phyloP scores from a whole-genome alignment of 495 filamentous ascomycete genomes.

The Aspergillus steynii region DNA sequence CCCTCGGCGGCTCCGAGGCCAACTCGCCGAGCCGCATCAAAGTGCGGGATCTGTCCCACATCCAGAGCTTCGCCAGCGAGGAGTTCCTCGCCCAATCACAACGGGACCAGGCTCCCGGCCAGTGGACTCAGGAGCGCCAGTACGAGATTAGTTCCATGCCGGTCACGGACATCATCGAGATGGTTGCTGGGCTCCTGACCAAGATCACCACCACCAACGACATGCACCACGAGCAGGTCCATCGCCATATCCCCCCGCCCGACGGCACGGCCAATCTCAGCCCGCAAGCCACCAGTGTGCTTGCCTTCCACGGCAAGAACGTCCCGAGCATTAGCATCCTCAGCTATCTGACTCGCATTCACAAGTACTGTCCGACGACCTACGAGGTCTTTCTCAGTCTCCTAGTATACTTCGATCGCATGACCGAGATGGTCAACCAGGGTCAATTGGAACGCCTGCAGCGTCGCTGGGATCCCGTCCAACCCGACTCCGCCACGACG shows the following conservation, averaged over 20 bases:
- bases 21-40: slow-evolving; percentile 75
- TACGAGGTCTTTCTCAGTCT: slow-evolving; percentile 97
- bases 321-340: slow-evolving; percentile 95
- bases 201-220: slow-evolving; percentile 99
- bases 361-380: slow-evolving; percentile 98
- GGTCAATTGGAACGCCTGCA: slow-evolving; percentile 53
- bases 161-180: slow-evolving; percentile 96
- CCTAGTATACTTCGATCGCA: slow-evolving; percentile 96
- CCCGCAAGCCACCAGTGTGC: slow-evolving; percentile 81
- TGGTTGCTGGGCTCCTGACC: slow-evolving; percentile 97
- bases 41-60: slow-evolving; percentile 82
- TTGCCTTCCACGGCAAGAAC: slow-evolving; percentile 99
- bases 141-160: slow-evolving; percentile 99
- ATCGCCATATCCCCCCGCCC: slow-evolving; percentile 66
- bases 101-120: slow-evolving; percentile 46
- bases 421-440: slow-evolving; percentile 95
- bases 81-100: slow-evolving; percentile 59
- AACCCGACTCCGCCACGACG: slow-evolving; percentile 9
- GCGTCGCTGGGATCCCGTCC: slow-evolving; percentile 25
- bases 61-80: slow-evolving; percentile 82
- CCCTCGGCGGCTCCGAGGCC: slow-evolving; percentile 53
- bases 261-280: slow-evolving; percentile 67
- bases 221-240: slow-evolving; percentile 79
- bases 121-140: slow-evolving; percentile 49
- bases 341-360: slow-evolving; percentile 93